These are phyloP conservation scores for Microcos paniculata DNA, from an alignment of 345 rosid genomes.

Conservation along the genomic window DNA sequence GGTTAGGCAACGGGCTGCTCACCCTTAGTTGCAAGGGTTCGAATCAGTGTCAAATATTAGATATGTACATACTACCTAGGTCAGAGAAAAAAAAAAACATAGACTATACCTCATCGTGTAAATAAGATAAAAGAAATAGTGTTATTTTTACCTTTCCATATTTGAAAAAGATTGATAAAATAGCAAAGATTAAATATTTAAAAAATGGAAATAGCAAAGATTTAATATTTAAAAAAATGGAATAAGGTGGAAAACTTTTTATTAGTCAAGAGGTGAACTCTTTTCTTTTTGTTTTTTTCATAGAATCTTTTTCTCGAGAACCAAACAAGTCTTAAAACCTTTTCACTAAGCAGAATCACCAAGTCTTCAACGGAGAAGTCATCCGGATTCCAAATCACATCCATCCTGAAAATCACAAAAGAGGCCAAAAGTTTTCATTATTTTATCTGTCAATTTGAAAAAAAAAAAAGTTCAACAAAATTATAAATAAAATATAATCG, in stretches of 20 bases:
- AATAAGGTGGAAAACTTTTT: background rate
- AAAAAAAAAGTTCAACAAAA: background rate
- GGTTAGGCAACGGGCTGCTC: too few species aligned
- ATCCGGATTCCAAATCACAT: slow-evolving; percentile 62
- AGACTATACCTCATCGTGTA: too few species aligned
- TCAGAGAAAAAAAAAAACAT: too few species aligned
- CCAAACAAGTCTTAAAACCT: slow-evolving; percentile 42
- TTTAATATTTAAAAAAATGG: background rate
- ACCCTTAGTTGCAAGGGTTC: too few species aligned
- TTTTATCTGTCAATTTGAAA: background rate
- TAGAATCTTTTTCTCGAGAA: slow-evolving; percentile 4
- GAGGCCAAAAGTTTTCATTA: background rate
- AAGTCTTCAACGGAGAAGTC: slow-evolving; percentile 52
- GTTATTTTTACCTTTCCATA: too few species aligned
- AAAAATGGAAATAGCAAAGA: too few species aligned
- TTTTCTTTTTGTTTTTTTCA: background rate
- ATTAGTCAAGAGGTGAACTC: background rate
- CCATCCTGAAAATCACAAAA: slow-evolving; percentile 35
- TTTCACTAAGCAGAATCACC: slow-evolving; percentile 53
- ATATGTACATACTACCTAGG: too few species aligned
- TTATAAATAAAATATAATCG: background rate
- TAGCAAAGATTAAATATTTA: too few species aligned
- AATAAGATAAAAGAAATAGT: too few species aligned
- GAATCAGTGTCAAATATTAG: too few species aligned
- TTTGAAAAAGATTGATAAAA: background rate